These are phyloP conservation scores for Ganoderma lingzhi DNA, from an alignment of 1,284 basidiomycete genomes.

Conservation along the genomic window DNA sequence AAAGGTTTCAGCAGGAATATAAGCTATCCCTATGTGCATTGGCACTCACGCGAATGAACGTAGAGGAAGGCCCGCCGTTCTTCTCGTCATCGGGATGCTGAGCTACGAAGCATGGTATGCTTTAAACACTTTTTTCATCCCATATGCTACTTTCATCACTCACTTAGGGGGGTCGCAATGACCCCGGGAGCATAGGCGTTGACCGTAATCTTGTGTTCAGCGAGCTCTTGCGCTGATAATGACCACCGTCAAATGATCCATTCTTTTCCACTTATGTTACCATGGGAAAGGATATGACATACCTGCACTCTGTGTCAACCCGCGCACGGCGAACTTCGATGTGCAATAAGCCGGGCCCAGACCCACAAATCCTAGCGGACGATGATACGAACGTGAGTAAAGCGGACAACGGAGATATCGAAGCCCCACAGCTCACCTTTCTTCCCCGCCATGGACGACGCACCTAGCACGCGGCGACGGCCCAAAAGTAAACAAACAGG, in stretches of 20 bases:
- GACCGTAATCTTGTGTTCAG: slow-evolving; percentile 37
- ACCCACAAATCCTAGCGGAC: slow-evolving; percentile 24
- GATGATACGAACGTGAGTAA: background rate
- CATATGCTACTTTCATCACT: slow-evolving; percentile 5
- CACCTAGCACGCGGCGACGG: slow-evolving; percentile 23
- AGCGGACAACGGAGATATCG: background rate
- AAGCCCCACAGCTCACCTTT: slow-evolving; percentile 23
- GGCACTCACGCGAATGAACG: background rate
- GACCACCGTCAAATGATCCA: background rate
- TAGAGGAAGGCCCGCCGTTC: slow-evolving; percentile 24
- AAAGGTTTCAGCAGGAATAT: background rate
- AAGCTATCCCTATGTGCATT: no score
- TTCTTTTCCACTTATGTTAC: background rate
- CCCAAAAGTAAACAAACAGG: background rate
- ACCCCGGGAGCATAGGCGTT: slow-evolving; percentile 40
- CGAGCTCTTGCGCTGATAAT: slow-evolving; percentile 32
- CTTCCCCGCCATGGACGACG: slow-evolving; percentile 34
- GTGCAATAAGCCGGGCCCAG: slow-evolving; percentile 32
- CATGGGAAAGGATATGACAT: background rate
- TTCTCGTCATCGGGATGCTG: slow-evolving; percentile 32
- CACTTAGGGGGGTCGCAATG: slow-evolving; percentile 37
- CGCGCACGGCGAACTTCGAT: slow-evolving; percentile 46
- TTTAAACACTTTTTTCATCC: no score
- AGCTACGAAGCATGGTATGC: slow-evolving; percentile 16
- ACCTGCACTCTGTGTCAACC: slow-evolving; percentile 43